Base-by-base conservation (phyloP, 768 basidiomycete species). In the Suillus cothurnatus region DNA sequence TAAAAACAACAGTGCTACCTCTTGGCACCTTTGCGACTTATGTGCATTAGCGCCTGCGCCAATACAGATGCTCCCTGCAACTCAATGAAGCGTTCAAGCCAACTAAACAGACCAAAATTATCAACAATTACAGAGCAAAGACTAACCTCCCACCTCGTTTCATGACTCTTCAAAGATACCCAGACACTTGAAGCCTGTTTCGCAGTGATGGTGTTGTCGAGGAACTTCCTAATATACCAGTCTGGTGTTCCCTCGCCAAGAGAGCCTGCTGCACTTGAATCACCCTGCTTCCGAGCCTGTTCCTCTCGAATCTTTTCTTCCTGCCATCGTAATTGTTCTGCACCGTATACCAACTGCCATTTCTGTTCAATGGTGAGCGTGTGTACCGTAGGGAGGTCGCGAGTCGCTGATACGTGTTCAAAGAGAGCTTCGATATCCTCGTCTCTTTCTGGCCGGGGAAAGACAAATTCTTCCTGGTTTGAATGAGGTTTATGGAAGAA, bases 181-280 rank as follows among this genome's bases (percentile, higher is more conserved):
- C 83, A 83, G 55, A 99, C 80, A 64, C 91, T 88, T 26, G 84
- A 81, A 12, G 93, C 92, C 67, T 95, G 89, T 77, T 93, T 92
- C 49, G 88, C 78, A 1, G 90, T 95, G 59, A 97, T 88, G 2
- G 91, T 91, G 65, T 88, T 87, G 72, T 96, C 92, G 72, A 98
- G 81, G 74, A 97, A 94, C 77, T 90, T 94, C 76, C 89, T 87
- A 68, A 99, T 87, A 73, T 95, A 98, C 91, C 92, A 97, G 74
- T 97, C 92, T 1, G 96, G 95, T 11, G 91, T 87, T 67, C 91
- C 89, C 62, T 88, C 86, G 26, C 85, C 77, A 26, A 86, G 83
- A 26, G 82, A 75, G 7, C 79, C 77, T 8, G 86, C 69, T 62
- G 86, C 85, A 7, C 88, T 87, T 4, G 81, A 73, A 67, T 91